Evolutionary conservation across 1,284 basidiomycete genomes (phyloP).

Genomic region (Cerrena zonata): DNA sequence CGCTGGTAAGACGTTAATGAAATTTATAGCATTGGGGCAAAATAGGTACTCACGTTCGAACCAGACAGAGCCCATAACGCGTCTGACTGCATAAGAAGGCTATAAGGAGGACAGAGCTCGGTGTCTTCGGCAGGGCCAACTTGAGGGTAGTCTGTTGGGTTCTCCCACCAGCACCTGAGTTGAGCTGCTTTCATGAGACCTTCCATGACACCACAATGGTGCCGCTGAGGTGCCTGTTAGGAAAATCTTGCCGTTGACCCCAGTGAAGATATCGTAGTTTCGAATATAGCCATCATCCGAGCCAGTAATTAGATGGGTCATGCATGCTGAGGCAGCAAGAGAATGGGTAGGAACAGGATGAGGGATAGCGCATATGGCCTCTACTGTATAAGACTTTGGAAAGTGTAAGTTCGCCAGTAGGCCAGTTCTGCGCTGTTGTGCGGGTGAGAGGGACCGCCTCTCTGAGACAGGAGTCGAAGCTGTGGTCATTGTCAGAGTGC

Average conservation of each 20-base stretch:
- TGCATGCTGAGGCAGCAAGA: constrained; percentile 79
- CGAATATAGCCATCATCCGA: constrained; percentile 92
- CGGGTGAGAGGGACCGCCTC: constrained; percentile 58
- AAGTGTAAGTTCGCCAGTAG: constrained; percentile 28
- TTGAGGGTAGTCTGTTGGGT: constrained; percentile 38
- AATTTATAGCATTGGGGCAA: background rate
- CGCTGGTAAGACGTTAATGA: constrained; percentile 39
- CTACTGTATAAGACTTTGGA: constrained; percentile 72
- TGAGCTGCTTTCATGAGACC: constrained; percentile 88
- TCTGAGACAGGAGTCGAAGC: constrained; percentile 32
- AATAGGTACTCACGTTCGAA: constrained; percentile 56
- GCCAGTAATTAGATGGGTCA: constrained; percentile 85
- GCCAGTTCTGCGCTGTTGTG: constrained; percentile 39
- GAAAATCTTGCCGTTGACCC: constrained; percentile 82
- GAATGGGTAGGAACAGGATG: constrained; percentile 85
- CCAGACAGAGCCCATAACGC: constrained; percentile 87
- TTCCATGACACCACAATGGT: constrained; percentile 86
- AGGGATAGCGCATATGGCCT: constrained; percentile 87
- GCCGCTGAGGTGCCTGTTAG: constrained; percentile 86
- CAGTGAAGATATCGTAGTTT: constrained; percentile 86
- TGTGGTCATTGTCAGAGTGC: constrained; percentile 3
- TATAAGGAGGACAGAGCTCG: constrained; percentile 72
- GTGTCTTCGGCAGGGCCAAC: constrained; percentile 40
- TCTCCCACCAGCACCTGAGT: constrained; percentile 87
- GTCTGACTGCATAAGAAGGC: constrained; percentile 83